A percentile compares a stretch with the other conserved stretches of the same genome.
phyloP scores from a whole-genome alignment of 768 basidiomycete species.

The Tulasnella sp. region DNA sequence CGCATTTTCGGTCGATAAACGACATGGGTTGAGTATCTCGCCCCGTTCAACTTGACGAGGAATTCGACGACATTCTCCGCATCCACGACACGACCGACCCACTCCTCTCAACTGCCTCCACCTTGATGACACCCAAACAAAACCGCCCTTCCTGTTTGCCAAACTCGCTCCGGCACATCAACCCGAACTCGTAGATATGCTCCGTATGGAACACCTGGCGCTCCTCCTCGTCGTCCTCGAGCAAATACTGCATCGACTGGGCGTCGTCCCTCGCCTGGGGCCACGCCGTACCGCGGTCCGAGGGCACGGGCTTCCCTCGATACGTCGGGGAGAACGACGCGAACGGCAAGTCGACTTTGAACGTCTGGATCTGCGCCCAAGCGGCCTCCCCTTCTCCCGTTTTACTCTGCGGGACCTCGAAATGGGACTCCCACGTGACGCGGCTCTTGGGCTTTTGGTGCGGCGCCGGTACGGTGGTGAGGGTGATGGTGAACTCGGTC shows the following conservation, averaged over 20 bases:
- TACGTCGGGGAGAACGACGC: conserved; percentile 24
- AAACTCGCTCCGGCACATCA: conserved; percentile 29
- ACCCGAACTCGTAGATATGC: conserved; percentile 23
- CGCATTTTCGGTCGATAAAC: not conserved
- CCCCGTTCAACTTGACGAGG: not conserved
- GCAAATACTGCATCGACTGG: not conserved
- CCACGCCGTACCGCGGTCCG: not conserved
- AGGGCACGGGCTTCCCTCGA: conserved; percentile 21
- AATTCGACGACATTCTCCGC: not conserved
- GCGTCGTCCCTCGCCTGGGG: not conserved
- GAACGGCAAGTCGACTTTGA: conserved; percentile 19
- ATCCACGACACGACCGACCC: not conserved
- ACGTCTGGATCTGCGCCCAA: not conserved
- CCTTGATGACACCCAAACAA: conserved; percentile 20
- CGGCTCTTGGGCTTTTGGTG: not conserved
- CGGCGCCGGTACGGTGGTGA: not conserved
- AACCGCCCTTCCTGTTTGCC: conserved; percentile 27
- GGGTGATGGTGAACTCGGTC: conserved; percentile 2
- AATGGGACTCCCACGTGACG: not conserved
- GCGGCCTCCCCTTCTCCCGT: not conserved
- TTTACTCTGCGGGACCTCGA: not conserved
- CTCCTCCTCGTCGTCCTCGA: not conserved
- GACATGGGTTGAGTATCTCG: not conserved
- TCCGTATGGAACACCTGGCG: conserved; percentile 17
- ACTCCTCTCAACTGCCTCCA: conserved; percentile 17